A percentile compares a stretch with the other conserved stretches of the same genome.
These are phyloP conservation scores for Trichophyton schoenleinii DNA, from an alignment of 2,329 filamentous ascomycete species.

Conservation along the genomic window DNA sequence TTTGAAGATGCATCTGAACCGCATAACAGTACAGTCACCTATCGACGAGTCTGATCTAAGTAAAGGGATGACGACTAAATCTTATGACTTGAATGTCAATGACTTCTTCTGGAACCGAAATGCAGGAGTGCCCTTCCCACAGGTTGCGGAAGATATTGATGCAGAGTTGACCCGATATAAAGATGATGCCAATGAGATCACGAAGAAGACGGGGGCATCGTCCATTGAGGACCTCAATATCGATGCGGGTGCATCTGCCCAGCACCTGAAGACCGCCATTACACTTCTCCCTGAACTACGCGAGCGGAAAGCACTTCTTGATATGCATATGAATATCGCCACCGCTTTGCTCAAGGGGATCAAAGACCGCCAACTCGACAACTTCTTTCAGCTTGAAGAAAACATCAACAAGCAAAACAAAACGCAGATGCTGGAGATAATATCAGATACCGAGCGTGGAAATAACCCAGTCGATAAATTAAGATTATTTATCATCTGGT, in stretches of 20 bases:
- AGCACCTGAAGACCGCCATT: conserved; percentile 91
- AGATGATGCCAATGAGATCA: conserved; percentile 86
- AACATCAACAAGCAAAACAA: conserved; percentile 85
- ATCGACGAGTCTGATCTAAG: conserved; percentile 63
- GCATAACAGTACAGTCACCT: conserved; percentile 81
- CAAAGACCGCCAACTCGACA: conserved; percentile 88
- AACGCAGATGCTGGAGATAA: conserved; percentile 71
- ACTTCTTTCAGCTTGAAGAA: conserved; percentile 92
- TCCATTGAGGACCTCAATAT: conserved; percentile 87
- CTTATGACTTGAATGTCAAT: conserved; percentile 76
- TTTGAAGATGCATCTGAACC: conserved; percentile 70
- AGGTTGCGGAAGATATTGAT: conserved; percentile 93
- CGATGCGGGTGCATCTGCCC: conserved; percentile 76
- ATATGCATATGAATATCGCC: conserved; percentile 99
- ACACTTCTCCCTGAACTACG: conserved; percentile 81
- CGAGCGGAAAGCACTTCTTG: conserved; percentile 81
- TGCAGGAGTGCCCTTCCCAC: conserved; percentile 77
- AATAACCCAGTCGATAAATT: conserved; percentile 79
- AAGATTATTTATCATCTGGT: conserved; percentile 93
- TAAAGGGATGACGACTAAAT: conserved; percentile 68
- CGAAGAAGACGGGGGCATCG: conserved; percentile 84
- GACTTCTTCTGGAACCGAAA: conserved; percentile 98
- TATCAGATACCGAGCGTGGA: conserved; percentile 71
- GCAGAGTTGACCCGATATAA: conserved; percentile 88
- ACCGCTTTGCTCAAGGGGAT: conserved; percentile 70